Percentiles rank a stretch among this genome's conserved stretches.
Evolutionary conservation across 2,329 filamentous ascomycete genomes (phyloP).

Genomic region (Fusarium drepaniforme): DNA sequence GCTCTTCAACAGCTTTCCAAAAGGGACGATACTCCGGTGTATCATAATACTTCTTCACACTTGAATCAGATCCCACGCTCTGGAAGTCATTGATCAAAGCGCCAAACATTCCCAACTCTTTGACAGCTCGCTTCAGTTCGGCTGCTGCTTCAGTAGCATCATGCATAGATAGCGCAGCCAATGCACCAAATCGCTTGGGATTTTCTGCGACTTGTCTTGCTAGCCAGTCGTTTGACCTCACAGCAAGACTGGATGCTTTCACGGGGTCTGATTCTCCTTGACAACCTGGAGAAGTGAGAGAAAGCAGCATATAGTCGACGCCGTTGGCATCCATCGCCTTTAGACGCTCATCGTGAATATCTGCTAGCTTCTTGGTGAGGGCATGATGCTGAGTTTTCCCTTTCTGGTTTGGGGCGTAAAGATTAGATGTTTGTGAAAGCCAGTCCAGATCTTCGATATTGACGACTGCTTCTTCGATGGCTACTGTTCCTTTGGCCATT

Average conservation of each 20-base stretch:
- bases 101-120: conserved; percentile 1
- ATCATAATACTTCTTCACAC: conserved; percentile 11
- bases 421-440: neutral
- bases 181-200: neutral
- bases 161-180: conserved; percentile 23
- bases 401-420: neutral
- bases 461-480: conserved; percentile 8
- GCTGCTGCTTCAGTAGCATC: neutral
- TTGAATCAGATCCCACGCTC: neutral
- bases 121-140: conserved; percentile 10
- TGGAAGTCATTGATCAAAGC: conserved; percentile 28
- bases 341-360: conserved; percentile 19
- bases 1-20: conserved; percentile 11
- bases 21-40: conserved; percentile 6
- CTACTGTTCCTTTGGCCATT: conserved; percentile 6
- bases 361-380: conserved; percentile 1
- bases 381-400: neutral
- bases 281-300: conserved; percentile 15
- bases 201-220: neutral
- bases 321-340: conserved; percentile 11
- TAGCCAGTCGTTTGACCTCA: conserved; percentile 9
- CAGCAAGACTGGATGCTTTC: neutral
- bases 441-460: conserved; percentile 8
- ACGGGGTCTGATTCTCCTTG: conserved; percentile 5
- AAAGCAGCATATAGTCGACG: conserved; percentile 26